phyloP scores from a whole-genome alignment of 108 stramenopile species.

The Cyclotella distinguenda region DNA sequence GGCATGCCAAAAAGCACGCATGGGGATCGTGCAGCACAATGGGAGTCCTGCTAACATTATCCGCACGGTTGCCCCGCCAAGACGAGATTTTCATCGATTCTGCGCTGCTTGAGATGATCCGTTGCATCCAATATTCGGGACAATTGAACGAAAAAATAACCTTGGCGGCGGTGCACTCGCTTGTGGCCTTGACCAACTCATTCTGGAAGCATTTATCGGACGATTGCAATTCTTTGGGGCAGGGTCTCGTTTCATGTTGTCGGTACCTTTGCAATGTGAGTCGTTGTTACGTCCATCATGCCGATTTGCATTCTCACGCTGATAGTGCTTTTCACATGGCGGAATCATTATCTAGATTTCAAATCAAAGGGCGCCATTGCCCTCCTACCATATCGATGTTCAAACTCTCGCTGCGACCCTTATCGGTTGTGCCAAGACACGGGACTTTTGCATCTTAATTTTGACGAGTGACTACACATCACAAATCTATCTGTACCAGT shows the following conservation, averaged over 20 bases:
- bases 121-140: conserved; percentile 34
- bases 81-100: conserved; percentile 18
- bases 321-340: background rate
- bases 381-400: conserved; percentile 13
- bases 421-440: conserved; percentile 10
- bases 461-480: conserved; percentile 23
- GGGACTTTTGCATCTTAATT: conserved; percentile 38
- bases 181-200: conserved; percentile 22
- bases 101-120: conserved; percentile 24
- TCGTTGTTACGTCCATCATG: background rate
- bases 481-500: conserved; percentile 38
- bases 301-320: background rate
- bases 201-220: conserved; percentile 38
- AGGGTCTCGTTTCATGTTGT: conserved; percentile 34
- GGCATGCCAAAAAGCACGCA: conserved; percentile 65
- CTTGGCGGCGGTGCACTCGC: conserved; percentile 25
- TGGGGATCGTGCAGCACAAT: conserved; percentile 67
- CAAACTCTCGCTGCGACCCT: conserved; percentile 19
- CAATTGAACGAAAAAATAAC: conserved; percentile 37
- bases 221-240: conserved; percentile 26
- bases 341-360: background rate
- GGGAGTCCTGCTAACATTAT: conserved; percentile 32
- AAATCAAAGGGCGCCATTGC: conserved; percentile 3
- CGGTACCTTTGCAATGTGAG: conserved; percentile 31
- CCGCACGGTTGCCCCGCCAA: background rate